Evolutionary conservation across 306 rosid genomes (phyloP), one percentile per base, ranked within the genome.

Genomic region (Cucumis cinereus): DNA sequence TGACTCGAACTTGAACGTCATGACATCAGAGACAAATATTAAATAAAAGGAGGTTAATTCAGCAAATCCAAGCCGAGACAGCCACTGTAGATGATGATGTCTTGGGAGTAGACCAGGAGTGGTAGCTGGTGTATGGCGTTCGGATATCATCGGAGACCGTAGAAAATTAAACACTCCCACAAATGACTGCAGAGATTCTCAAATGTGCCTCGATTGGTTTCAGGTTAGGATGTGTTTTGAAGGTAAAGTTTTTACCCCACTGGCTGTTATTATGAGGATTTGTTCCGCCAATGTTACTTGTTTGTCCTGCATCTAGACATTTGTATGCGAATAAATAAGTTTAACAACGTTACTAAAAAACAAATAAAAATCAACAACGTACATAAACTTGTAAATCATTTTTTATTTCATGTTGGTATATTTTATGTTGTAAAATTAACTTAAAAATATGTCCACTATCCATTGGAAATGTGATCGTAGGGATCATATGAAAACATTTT

Each of bases 1-100:
- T 0, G 83, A 91, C 79, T 64, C 86, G 15, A 85, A 81, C 82
- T 16, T 75, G 15, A 66, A 81, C 15, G 67, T 68, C 24, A 6
- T 85, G 67, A 84, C 84, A 0, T 72, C 41, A 38, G 41, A 38
- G 41, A 38, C 41, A 38, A 38, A 38, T 38, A 38, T 38, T 7
- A 38, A 38, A 38, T 38, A 38, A 8, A 6, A 38, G 41, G 41
- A 38, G 41, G 41, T 38, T 38, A 38, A 6, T 6, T 38, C 41
- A 6, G 41, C 41, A 38, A 38, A n/a, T 38, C 41, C 41, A 38
- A 38, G 41, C 74, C 36, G 50, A 35, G 30, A 74, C 33, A 9
- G 28, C 26, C 72, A 19, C 19, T 22, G 68, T 30, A 3, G 72
- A 36, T 16, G 47, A 63, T 63, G 72, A 64, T 19, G n/a, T 38